Percentiles rank a stretch among this genome's conserved stretches.
Conservation (phyloP, 768 basidiomycete genomes). For the Suillus tomentosus region DNA sequence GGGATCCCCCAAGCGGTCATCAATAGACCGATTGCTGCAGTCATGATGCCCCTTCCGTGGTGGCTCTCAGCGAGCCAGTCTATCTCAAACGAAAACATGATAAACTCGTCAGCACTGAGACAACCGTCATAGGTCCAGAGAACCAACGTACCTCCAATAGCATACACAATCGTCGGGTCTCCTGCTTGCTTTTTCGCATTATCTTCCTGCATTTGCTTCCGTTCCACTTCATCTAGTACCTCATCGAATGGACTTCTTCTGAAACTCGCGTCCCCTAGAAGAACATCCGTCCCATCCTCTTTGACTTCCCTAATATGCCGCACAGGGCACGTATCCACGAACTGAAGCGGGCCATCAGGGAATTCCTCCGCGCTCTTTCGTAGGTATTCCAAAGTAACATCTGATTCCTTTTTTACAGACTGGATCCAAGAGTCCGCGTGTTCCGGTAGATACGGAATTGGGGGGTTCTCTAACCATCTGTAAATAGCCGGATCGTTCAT, state of each 20-base stretch:
- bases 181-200: conserved; percentile 47
- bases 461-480: conserved; percentile 47
- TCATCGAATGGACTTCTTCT: conserved; percentile 29
- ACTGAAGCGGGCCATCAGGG: conserved; percentile 28
- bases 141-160: conserved; percentile 52
- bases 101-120: neutral
- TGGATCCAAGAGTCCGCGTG: conserved; percentile 43
- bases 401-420: conserved; percentile 21
- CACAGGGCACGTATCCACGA: conserved; percentile 51
- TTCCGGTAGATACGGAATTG: conserved; percentile 52
- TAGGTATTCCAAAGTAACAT: conserved; percentile 24
- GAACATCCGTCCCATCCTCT: conserved; percentile 54
- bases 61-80: conserved; percentile 63
- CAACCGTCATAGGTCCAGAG: neutral
- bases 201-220: conserved; percentile 35
- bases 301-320: conserved; percentile 52
- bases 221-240: conserved; percentile 39
- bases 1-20: conserved; percentile 64
- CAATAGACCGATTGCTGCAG: conserved; percentile 56
- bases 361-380: conserved; percentile 19
- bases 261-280: conserved; percentile 45
- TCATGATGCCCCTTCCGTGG: conserved; percentile 75
- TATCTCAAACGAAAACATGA: conserved; percentile 24
- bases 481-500: conserved; percentile 55
- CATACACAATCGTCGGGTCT: conserved; percentile 61